Base-by-base conservation (phyloP, 805 yeast genomes). In the Candida orba region DNA sequence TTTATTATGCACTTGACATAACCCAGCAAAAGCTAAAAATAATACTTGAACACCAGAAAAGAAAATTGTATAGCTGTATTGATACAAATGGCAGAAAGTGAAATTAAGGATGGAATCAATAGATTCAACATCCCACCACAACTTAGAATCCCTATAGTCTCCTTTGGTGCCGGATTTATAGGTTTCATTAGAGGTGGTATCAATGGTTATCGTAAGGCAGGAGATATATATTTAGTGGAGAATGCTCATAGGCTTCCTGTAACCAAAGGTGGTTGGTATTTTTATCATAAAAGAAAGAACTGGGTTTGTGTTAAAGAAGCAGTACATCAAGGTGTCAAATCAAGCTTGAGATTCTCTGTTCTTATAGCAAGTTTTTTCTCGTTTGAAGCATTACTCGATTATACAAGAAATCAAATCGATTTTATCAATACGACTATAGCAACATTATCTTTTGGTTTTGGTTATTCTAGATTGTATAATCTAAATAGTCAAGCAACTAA, bases 211-310 rank as follows among this genome's bases (percentile, higher is more conserved):
- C 69, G 70, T 42, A 49, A 58, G 2, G 67, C 85, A 1, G 75
- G 84, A 1, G 62, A 79, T 36, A 70, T 78, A 36, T 87, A 75
- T 52, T 66, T 87, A 38, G 88, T 90, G 3, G 86, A 84, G 52
- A 87, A 87, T 55, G 83, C 93, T 13, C 95, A 87, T 57, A 60
- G 96, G 41, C 64, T 88, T 45, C 96, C 96, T 8, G 70, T 62
- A 20, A 78, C 82, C 0, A 81, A 78, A 42, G 89, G 87, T 18
- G 93, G 91, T 0, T 87, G 95, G 96, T 87, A 83, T 57, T 83
- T 81, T 58, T 87, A 87, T 62, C 93, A 87, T 63, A 86, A 84
- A 63, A 72, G 87, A 49, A 87, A 85, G 65, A 83, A 84, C 62
- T 84, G 84, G 60, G 84, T 82, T 27, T 77, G 86, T 63, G 61